These are phyloP conservation scores for Talaromyces amestolkiae DNA, from an alignment of 2,329 filamentous ascomycete genomes.

Conservation along the genomic window DNA sequence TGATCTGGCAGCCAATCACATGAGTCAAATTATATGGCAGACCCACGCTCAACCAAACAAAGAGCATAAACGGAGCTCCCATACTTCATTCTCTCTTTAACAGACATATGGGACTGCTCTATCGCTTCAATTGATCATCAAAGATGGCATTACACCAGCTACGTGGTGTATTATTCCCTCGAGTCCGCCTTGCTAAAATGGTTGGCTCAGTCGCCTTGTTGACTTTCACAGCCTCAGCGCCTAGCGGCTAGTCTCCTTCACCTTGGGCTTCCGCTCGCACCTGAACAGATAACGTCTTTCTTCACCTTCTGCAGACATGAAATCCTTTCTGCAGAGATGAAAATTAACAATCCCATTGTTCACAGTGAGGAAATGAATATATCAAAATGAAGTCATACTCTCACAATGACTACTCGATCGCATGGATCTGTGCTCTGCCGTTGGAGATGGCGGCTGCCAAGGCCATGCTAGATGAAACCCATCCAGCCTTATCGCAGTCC, in stretches of 20 bases:
- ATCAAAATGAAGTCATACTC: background rate
- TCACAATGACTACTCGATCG: conserved; percentile 6
- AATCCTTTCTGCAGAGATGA: background rate
- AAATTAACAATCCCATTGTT: background rate
- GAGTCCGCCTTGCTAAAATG: background rate
- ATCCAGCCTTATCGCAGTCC: conserved; percentile 1
- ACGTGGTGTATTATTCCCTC: background rate
- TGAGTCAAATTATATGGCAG: background rate
- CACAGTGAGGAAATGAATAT: background rate
- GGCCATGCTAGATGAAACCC: conserved; percentile 23
- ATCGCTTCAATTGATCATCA: background rate
- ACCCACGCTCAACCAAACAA: background rate
- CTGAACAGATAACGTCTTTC: background rate
- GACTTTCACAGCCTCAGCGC: background rate
- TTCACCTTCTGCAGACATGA: background rate
- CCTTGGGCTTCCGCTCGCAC: background rate
- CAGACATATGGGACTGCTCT: background rate
- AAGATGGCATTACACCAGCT: background rate
- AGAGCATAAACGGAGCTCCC: background rate
- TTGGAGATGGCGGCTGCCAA: conserved; percentile 12
- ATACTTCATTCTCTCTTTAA: background rate
- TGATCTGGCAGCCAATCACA: background rate
- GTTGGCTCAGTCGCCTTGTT: background rate
- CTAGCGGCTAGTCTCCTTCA: background rate
- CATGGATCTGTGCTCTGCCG: conserved; percentile 10